Evolutionary conservation across 805 yeast genomes (phyloP), one percentile per base, ranked within the genome.

Genomic region (Candida fluviatilis): DNA sequence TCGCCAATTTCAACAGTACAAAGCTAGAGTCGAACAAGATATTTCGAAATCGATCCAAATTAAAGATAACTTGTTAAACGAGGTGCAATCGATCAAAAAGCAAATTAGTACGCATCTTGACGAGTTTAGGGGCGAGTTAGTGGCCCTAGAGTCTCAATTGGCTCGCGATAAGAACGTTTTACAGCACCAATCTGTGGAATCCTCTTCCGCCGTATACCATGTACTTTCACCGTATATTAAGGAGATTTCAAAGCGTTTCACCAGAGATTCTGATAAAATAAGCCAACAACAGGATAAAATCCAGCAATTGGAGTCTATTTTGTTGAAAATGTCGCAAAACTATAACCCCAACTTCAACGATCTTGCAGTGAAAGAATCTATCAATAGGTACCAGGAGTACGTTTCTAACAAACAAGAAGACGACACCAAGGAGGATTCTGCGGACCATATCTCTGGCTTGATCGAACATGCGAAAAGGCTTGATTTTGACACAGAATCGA

Each of bases 281-380:
- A 18, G 51, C 28, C 31, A 37, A 30, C 37, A 46, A 29, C 19
- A 50, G 24, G 31, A 50, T 30, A 38, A 54, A 38, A 46, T 66
- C 42, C 29, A 41, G 15, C 40, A 36, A 3, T 55, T 83, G 40
- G 82, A 78, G 43, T 34, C 39, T 2, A 68, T 84, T 13, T 54
- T 87, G 35, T 57, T 60, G 2, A 59, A 60, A 4, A 64, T 90
- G 60, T 57, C 69, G 6, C 52, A 66, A 2, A 73, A 75, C n/a
- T 89, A 84, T 59, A 86, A 88, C 50, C 86, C 84, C 34, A 84
- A 88, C 51, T 78, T 88, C 62, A 88, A 90, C 54, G 96, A 90
- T 60, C 77, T 79, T 5, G 95, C 90, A 0, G 96, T 90, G 14
- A 87, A 87, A 56, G 73, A 68, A 15, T 80, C 90, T 1, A 80